phyloP scores from a whole-genome alignment of 176 grass and related monocot genomes.

The Aegilops tauschii region DNA sequence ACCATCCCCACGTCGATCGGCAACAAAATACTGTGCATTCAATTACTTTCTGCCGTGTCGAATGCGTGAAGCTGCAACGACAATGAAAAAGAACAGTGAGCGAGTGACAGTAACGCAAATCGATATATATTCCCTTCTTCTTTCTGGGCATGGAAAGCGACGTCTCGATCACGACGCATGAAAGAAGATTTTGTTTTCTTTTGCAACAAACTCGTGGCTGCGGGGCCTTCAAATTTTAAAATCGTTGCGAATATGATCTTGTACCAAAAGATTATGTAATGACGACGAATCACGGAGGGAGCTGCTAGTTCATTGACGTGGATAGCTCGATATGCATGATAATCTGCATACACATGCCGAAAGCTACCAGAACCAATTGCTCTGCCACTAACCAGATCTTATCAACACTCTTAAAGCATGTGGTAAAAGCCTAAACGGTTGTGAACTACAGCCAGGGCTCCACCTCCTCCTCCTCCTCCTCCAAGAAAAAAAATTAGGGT shows the following conservation, averaged over 20 bases:
- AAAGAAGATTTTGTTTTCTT: background rate
- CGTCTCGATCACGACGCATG: background rate
- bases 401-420: constrained; percentile 15
- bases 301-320: background rate
- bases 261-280: too few relatives aligned
- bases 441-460: too few relatives aligned
- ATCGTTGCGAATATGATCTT: background rate
- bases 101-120: too few relatives aligned
- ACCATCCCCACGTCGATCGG: too few relatives aligned
- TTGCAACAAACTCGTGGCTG: background rate
- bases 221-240: background rate
- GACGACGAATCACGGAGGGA: background rate
- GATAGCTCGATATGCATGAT: background rate
- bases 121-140: background rate
- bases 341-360: constrained; percentile 5
- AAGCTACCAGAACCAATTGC: constrained; percentile 21
- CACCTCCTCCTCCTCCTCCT: too few relatives aligned
- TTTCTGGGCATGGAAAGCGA: background rate
- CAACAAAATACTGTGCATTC: too few relatives aligned
- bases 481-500: too few relatives aligned
- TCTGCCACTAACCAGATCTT: constrained; percentile 18
- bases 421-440: background rate
- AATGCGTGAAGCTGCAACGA: too few relatives aligned
- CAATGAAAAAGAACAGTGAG: too few relatives aligned
- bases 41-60: too few relatives aligned